Evolutionary conservation across 2,329 filamentous ascomycete species (phyloP), one percentile per base, ranked within the genome.

Genomic region (Aspergillus proliferans): DNA sequence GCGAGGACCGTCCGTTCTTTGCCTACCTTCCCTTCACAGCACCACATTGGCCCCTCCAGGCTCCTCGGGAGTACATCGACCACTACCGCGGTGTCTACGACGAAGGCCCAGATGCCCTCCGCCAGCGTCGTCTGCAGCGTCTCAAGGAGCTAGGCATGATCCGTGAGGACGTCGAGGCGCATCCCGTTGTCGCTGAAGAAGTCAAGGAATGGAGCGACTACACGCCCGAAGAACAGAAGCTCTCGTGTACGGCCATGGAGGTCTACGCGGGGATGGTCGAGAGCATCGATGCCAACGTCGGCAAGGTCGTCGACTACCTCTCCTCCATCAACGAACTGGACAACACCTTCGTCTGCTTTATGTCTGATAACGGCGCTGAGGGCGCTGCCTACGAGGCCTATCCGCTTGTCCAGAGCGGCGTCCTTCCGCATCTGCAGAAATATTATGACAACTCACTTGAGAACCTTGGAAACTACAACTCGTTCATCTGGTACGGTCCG

Each of bases 181-280:
- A 71, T 45, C 64, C 64, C 2, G 68, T 71, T 3, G 60, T 65
- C 22, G 67, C 66, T 2, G 64, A 71, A 1, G 73, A 77, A 24
- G 80, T 78, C 7, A 73, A 70, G 39, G 58, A 58, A 15, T 71
- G 68, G 68, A 59, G 63, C 10, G 61, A 67, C 19, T 64, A 67
- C 40, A 65, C 61, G 0, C 48, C 60, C 0, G 65, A 71, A 3
- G 69, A 74, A 52, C 66, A 71, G 55, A 65, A 66, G 40, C 63
- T 68, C 18, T 74, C 72, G 1, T 61, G 63, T 63, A 56, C 74
- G 68, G 75, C 78, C 0, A 83, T 83, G 81, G 81, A 84, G 57
- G 75, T 79, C 3, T 85, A 79, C 50, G 81, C 82, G 0, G 82
- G 72, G 10, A 85, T 85, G 79, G 81, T 84, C 3, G 80, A 84